Base-by-base conservation (phyloP, 2,329 filamentous ascomycete species). In the Pseudopithomyces maydicus region DNA sequence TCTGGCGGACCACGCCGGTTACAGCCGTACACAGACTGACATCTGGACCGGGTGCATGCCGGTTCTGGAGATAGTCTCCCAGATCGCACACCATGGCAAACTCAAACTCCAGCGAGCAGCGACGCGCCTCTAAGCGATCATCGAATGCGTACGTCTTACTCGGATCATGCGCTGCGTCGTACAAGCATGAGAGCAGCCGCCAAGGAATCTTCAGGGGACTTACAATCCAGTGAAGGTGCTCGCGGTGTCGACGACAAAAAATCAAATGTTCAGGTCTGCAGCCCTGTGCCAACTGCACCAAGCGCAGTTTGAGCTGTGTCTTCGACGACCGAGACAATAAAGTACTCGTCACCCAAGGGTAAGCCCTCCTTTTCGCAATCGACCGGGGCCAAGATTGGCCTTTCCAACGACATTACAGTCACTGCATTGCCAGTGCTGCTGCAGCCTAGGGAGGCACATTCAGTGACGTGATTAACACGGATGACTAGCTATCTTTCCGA, bases 241-340 rank as follows among this genome's bases (percentile, higher is more conserved):
- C 65, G 29, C 63, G 69, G 60, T 72, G 69, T 47, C 62, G 68
- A 39, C 55, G 66, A 46, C 69, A 71, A 41, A 72, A 72, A 51
- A 72, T 71, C 53, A 72, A 72, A 55, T 72, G 69, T 46, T 72
- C 69, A 0, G 69, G 69, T 14, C 66, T 70, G 48, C 68, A 70
- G 32, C 69, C 69, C 12, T 72, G 69, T 50, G 61, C 62, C 6
- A 70, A 66, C 35, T 72, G 69, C 51, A 63, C 58, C 41, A 69
- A 65, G 50, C 66, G 68, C 26, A 70, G 59, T 26, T 23, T 71
- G 22, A 61, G 55, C 17, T 71, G 69, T 48, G 59, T 67, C 8
- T 71, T 72, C 32, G 65, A 71, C 48, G 68, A 71, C n/a, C 58
- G 68, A 49, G 68, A 72, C n/a, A 68, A 67, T n/a, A 72, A 72